Conservation (phyloP, 129 eudicot species). For the Scalesia atractyloides region DNA sequence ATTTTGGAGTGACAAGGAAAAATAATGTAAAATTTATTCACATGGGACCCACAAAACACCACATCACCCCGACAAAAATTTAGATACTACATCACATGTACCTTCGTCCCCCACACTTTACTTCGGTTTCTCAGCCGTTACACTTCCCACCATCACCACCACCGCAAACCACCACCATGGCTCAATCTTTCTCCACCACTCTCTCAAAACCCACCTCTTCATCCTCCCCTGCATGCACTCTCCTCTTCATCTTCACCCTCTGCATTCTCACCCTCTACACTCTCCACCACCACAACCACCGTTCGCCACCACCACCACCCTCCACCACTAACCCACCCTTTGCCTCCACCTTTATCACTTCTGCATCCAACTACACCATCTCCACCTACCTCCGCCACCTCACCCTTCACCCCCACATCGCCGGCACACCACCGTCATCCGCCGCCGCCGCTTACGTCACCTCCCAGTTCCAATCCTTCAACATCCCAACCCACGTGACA, state of each 20-base stretch:
- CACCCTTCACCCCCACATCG: slow-evolving; percentile 89
- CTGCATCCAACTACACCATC: slow-evolving; percentile 62
- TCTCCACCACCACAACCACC: slow-evolving; percentile 23
- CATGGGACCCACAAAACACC: slow-evolving; percentile 24
- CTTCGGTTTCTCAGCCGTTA: slow-evolving; percentile 14
- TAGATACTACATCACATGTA: slow-evolving; percentile 6
- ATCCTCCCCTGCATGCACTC: slow-evolving; percentile 42
- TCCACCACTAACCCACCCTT: slow-evolving; percentile 18
- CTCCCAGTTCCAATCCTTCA: slow-evolving; percentile 47
- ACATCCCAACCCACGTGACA: slow-evolving; percentile 46
- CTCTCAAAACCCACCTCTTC: slow-evolving; percentile 19
- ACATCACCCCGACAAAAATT: slow-evolving; percentile 36
- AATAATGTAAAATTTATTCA: neutral
- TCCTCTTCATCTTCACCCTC: slow-evolving; percentile 46
- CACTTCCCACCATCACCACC: slow-evolving; percentile 5
- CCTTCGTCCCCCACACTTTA: neutral
- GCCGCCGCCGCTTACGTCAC: slow-evolving; percentile 55
- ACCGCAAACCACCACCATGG: slow-evolving; percentile 3
- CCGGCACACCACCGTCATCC: slow-evolving; percentile 66
- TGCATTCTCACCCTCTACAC: slow-evolving; percentile 37
- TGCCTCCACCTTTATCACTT: slow-evolving; percentile 45
- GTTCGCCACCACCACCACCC: slow-evolving; percentile 9
- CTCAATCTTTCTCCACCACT: slow-evolving; percentile 19
- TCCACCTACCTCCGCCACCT: slow-evolving; percentile 78
- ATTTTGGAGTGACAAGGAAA: neutral